These are phyloP conservation scores for Lonicera japonica DNA, from an alignment of 129 eudicot genomes.

Conservation along the genomic window DNA sequence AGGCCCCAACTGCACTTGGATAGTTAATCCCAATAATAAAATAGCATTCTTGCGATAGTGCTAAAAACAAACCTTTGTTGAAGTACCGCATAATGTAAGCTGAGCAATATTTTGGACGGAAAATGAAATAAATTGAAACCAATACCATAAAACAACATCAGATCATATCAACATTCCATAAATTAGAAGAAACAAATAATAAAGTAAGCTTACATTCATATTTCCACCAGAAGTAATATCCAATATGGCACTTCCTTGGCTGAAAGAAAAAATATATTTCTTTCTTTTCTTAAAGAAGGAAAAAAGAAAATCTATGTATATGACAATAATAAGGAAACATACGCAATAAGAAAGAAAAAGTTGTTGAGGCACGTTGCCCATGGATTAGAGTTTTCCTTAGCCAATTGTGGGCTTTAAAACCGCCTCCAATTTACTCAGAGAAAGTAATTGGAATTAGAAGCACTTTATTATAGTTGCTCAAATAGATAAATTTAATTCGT, in stretches of 20 bases:
- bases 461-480: not conserved
- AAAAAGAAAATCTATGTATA: too few species aligned
- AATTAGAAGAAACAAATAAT: not conserved
- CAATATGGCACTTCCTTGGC: conserved; percentile 96
- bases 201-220: conserved; percentile 67
- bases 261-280: conserved; percentile 41
- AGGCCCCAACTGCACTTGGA: too few species aligned
- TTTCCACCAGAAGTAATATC: conserved; percentile 80
- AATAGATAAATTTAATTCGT: not conserved
- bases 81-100: not conserved
- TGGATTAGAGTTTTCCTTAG: too few species aligned
- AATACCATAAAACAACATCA: not conserved
- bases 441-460: too few species aligned
- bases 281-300: too few species aligned
- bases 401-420: too few species aligned
- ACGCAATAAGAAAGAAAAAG: not conserved
- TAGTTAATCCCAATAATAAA: too few species aligned
- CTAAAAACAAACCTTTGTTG: not conserved
- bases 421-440: too few species aligned
- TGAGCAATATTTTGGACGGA: not conserved
- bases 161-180: not conserved
- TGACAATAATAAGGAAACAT: too few species aligned
- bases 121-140: not conserved
- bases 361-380: too few species aligned
- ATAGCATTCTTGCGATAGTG: too few species aligned